phyloP scores from a whole-genome alignment of 768 basidiomycete species.

The Lactarius psammicola region DNA sequence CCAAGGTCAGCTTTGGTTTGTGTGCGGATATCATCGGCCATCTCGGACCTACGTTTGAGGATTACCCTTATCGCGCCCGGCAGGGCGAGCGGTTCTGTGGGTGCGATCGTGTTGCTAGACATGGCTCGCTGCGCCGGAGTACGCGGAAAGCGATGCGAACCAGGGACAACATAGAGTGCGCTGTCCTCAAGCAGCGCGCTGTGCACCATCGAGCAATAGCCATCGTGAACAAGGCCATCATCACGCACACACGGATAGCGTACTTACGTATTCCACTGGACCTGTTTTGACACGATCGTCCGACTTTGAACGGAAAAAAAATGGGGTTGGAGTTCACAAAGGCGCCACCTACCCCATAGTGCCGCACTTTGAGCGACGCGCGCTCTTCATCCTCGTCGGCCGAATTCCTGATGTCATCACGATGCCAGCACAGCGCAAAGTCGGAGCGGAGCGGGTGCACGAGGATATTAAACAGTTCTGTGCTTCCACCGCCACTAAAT shows the following conservation, averaged over 20 bases:
- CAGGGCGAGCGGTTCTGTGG: conserved; percentile 62
- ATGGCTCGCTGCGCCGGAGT: conserved; percentile 55
- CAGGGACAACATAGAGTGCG: conserved; percentile 70
- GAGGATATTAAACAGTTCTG: conserved; percentile 74
- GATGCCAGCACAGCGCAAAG: conserved; percentile 78
- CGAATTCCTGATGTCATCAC: conserved; percentile 66
- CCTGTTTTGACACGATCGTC: conserved; percentile 37
- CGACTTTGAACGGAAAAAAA: not conserved
- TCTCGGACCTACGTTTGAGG: conserved; percentile 48
- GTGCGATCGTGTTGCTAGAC: conserved; percentile 52
- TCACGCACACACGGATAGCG: no score
- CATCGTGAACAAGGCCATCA: not conserved
- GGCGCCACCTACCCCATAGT: conserved; percentile 56
- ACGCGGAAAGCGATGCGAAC: conserved; percentile 58
- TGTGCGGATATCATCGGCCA: not conserved
- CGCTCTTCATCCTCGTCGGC: conserved; percentile 61
- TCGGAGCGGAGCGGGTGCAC: conserved; percentile 64
- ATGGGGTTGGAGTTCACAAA: not conserved
- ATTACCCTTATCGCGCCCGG: conserved; percentile 58
- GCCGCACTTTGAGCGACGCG: conserved; percentile 54
- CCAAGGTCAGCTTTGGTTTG: not conserved
- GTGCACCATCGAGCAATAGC: not conserved
- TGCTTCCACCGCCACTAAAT: no score
- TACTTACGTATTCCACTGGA: conserved; percentile 80
- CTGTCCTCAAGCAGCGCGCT: conserved; percentile 68